phyloP scores from a whole-genome alignment of 768 basidiomycete species.

The Nevesoporus exiguus region DNA sequence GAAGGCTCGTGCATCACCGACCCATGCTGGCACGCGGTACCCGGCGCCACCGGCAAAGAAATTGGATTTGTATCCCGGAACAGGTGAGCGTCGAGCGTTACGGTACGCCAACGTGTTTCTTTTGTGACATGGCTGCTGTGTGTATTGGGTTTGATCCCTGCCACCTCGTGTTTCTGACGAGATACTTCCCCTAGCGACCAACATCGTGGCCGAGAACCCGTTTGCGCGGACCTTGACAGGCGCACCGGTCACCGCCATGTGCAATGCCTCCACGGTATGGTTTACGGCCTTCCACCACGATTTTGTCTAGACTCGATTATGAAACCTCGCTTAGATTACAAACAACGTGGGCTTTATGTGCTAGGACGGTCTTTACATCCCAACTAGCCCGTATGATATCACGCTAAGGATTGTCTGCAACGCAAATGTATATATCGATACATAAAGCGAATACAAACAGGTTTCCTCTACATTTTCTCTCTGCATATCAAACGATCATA shows the following conservation, averaged over 20 bases:
- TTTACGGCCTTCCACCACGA: background rate
- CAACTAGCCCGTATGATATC: background rate
- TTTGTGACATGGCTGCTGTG: background rate
- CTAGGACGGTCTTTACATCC: no score
- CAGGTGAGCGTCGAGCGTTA: no score
- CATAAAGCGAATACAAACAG: slow-evolving; percentile 26
- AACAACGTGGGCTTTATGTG: no score
- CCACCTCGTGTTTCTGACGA: background rate
- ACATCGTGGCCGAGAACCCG: slow-evolving; percentile 16
- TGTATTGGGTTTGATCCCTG: background rate
- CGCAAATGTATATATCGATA: slow-evolving; percentile 23
- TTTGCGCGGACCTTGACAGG: slow-evolving; percentile 37
- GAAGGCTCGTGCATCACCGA: background rate
- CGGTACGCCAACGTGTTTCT: background rate
- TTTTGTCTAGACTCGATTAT: background rate
- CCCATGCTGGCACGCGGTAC: background rate
- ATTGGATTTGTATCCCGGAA: background rate
- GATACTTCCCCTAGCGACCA: slow-evolving; percentile 28
- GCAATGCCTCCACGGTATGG: slow-evolving; percentile 45
- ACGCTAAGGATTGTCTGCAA: slow-evolving; percentile 11
- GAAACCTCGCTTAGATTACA: background rate
- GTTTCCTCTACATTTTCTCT: slow-evolving; percentile 22
- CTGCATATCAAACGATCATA: background rate
- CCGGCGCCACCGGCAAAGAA: background rate
- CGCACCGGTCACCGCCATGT: slow-evolving; percentile 48